These are phyloP conservation scores for Candida jianshihensis DNA, from an alignment of 805 yeast genomes.

Conservation along the genomic window DNA sequence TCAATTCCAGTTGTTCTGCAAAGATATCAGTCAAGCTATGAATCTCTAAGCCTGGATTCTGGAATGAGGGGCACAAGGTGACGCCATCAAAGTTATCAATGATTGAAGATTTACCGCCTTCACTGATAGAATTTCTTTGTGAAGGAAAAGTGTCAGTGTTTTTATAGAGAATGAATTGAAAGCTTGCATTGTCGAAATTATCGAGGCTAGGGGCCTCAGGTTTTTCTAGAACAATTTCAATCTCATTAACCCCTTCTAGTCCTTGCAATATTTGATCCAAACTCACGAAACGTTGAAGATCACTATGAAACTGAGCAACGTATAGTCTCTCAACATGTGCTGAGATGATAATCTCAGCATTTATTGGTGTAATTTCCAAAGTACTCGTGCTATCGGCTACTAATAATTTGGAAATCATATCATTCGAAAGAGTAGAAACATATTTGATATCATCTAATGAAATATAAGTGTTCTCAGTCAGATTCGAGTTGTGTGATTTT, in stretches of 20 bases:
- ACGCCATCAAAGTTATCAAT: too few relatives aligned
- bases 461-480: background rate
- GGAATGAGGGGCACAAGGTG: too few relatives aligned
- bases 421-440: slow-evolving; percentile 1
- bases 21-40: slow-evolving; percentile 1
- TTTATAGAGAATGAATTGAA: too few relatives aligned
- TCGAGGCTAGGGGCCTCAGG: too few relatives aligned
- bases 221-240: too few relatives aligned
- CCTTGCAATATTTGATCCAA: too few relatives aligned
- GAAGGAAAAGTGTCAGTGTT: too few relatives aligned
- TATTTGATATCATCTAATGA: background rate
- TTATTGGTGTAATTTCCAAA: slow-evolving; percentile 4
- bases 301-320: background rate
- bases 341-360: slow-evolving; percentile 11
- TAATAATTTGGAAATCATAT: slow-evolving; percentile 5
- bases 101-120: too few relatives aligned
- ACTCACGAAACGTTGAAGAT: background rate
- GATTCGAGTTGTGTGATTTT: background rate
- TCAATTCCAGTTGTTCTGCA: slow-evolving; percentile 6
- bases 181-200: too few relatives aligned
- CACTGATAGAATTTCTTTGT: too few relatives aligned
- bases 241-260: too few relatives aligned
- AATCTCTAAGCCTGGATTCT: background rate
- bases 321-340: slow-evolving; percentile 6
- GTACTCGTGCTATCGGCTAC: background rate